Percentiles rank a stretch among this genome's conserved stretches.
These are phyloP conservation scores for Diplodia intermedia DNA, from an alignment of 2,329 filamentous ascomycete genomes.

Conservation along the genomic window DNA sequence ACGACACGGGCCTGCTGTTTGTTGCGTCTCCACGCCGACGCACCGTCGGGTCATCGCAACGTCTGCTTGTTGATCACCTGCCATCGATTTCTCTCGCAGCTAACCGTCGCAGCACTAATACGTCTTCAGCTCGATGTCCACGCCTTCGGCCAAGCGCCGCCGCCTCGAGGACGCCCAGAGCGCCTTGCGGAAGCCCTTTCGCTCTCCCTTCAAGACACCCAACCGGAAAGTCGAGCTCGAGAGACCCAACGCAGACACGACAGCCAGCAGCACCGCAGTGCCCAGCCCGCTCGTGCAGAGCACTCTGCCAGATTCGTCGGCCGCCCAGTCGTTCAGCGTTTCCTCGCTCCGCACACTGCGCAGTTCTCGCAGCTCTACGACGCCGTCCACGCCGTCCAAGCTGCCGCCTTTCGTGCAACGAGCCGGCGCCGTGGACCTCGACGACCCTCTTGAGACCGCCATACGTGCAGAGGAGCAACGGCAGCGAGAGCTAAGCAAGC, in stretches of 20 bases:
- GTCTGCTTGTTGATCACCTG: constrained; percentile 4
- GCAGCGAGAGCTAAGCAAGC: constrained; percentile 32
- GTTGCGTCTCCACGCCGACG: not conserved
- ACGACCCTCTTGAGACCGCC: constrained; percentile 18
- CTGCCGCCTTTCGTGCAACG: constrained; percentile 29
- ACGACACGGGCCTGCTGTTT: not conserved
- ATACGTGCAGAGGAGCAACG: constrained; percentile 21
- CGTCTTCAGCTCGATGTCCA: constrained; percentile 49
- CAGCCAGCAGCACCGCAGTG: constrained; percentile 17
- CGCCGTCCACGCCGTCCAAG: constrained; percentile 34
- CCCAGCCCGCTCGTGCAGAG: constrained; percentile 24
- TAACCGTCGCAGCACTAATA: constrained; percentile 23
- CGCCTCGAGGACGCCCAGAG: constrained; percentile 64
- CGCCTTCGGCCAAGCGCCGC: constrained; percentile 66
- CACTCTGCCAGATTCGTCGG: constrained; percentile 16
- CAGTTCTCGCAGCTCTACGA: constrained; percentile 20
- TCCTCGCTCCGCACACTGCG: constrained; percentile 40
- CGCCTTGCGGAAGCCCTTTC: constrained; percentile 73
- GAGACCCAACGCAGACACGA: constrained; percentile 15
- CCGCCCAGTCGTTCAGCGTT: constrained; percentile 34
- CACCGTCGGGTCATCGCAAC: constrained; percentile 7
- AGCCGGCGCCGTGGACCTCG: not conserved
- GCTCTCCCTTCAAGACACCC: constrained; percentile 67
- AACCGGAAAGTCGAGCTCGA: constrained; percentile 13
- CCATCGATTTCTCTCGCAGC: constrained; percentile 21